These are phyloP conservation scores for Leucocoprinus leucothites DNA, from an alignment of 768 basidiomycete genomes.

Conservation along the genomic window DNA sequence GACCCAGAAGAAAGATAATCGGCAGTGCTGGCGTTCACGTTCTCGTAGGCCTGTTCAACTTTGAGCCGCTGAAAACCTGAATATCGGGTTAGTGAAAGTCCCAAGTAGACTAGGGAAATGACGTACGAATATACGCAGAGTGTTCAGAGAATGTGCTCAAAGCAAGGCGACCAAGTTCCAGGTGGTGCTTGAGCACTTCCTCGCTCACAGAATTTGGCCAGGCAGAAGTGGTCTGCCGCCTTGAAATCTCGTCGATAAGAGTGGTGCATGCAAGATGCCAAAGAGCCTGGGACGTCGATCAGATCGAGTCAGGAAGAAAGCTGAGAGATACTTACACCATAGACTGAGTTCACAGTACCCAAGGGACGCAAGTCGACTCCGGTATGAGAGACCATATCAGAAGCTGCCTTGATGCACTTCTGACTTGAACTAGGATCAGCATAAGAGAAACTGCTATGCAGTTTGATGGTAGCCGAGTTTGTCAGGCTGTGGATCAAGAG, in stretches of 20 bases:
- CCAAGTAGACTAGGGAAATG: background rate
- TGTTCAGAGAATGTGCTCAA: slow-evolving; percentile 43
- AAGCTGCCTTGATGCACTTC: slow-evolving; percentile 40
- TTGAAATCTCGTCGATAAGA: slow-evolving; percentile 44
- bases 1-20: slow-evolving; percentile 9
- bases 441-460: slow-evolving; percentile 47
- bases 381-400: slow-evolving; percentile 37
- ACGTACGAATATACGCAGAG: slow-evolving; percentile 44
- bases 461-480: slow-evolving; percentile 48
- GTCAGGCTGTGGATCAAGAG: slow-evolving; percentile 46
- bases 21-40: slow-evolving; percentile 25
- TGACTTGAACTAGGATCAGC: slow-evolving; percentile 38
- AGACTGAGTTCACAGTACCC: slow-evolving; percentile 43
- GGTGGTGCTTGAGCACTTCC: slow-evolving; percentile 38
- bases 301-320: slow-evolving; percentile 10
- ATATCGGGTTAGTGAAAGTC: slow-evolving; percentile 9
- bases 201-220: slow-evolving; percentile 32
- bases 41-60: slow-evolving; percentile 42
- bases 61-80: slow-evolving; percentile 44
- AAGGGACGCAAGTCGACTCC: slow-evolving; percentile 36
- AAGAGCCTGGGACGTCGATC: slow-evolving; percentile 30
- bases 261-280: slow-evolving; percentile 46
- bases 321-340: slow-evolving; percentile 40
- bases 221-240: slow-evolving; percentile 31
- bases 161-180: slow-evolving; percentile 37